These are phyloP conservation scores for Pneumocystis wakefieldiae DNA, from an alignment of 1,139 yeast species.

Conservation along the genomic window DNA sequence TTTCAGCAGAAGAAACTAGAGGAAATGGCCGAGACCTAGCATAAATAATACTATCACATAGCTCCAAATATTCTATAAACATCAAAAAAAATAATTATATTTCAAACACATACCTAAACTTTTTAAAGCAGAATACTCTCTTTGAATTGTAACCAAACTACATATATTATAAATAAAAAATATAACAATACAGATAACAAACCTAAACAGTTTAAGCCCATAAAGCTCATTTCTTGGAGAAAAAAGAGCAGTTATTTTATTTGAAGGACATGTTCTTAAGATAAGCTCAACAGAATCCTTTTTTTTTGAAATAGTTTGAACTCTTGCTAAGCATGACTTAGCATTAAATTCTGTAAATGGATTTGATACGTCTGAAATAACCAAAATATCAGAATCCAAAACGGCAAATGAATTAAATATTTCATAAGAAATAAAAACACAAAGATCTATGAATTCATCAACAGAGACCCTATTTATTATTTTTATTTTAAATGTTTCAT, in stretches of 20 bases:
- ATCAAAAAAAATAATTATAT: neutral
- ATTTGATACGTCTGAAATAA: slow-evolving; percentile 33
- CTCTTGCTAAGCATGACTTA: slow-evolving; percentile 57
- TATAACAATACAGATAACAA: slow-evolving; percentile 2
- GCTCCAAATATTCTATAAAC: slow-evolving; percentile 44
- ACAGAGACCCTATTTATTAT: slow-evolving; percentile 71
- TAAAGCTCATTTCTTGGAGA: slow-evolving; percentile 49
- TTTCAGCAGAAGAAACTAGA: slow-evolving; percentile 25
- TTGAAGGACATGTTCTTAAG: slow-evolving; percentile 43
- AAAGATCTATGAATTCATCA: slow-evolving; percentile 78
- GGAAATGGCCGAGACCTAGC: slow-evolving; percentile 44
- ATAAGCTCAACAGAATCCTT: slow-evolving; percentile 60
- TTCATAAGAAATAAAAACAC: slow-evolving; percentile 51
- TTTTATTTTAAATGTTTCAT: slow-evolving; percentile 48
- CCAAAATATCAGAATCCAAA: slow-evolving; percentile 66
- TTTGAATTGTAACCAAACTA: slow-evolving; percentile 65
- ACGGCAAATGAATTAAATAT: slow-evolving; percentile 39
- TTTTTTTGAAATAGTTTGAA: slow-evolving; percentile 46
- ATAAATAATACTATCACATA: slow-evolving; percentile 44
- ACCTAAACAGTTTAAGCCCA: slow-evolving; percentile 60
- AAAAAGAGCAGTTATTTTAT: slow-evolving; percentile 39
- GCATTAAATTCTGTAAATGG: neutral
- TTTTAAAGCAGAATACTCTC: slow-evolving; percentile 73
- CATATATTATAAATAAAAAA: neutral
- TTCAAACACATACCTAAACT: slow-evolving; percentile 35